phyloP scores from a whole-genome alignment of 805 yeast species.

The Pichia nanzhaoensis region DNA sequence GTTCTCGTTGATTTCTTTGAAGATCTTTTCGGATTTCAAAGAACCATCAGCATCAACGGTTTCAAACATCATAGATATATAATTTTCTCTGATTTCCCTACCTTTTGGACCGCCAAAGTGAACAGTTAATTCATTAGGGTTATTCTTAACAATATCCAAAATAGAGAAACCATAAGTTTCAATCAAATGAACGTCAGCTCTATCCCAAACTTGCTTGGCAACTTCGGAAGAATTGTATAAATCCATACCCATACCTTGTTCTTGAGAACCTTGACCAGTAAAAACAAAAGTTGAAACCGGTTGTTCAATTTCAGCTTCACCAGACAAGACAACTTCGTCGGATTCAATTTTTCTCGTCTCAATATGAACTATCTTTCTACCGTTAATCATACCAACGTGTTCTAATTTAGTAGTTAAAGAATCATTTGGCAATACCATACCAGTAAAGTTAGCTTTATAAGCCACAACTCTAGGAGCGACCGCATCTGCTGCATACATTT shows the following conservation, averaged over 20 bases:
- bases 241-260: constrained; percentile 99
- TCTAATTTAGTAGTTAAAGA: constrained; percentile 79
- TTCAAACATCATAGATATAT: constrained; percentile 96
- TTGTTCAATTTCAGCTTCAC: constrained; percentile 98
- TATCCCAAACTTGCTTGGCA: constrained; percentile 95
- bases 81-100: constrained; percentile 88
- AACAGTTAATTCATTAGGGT: constrained; percentile 91
- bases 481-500: constrained; percentile 97
- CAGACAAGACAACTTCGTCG: constrained; percentile 69
- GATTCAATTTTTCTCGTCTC: constrained; percentile 81
- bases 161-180: constrained; percentile 96
- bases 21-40: constrained; percentile 86
- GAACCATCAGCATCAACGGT: constrained; percentile 80
- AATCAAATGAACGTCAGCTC: constrained; percentile 91
- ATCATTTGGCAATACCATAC: constrained; percentile 97
- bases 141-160: constrained; percentile 88
- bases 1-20: constrained; percentile 78
- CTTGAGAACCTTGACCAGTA: constrained; percentile 99
- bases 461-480: constrained; percentile 95
- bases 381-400: constrained; percentile 98
- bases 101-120: constrained; percentile 99
- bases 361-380: constrained; percentile 93
- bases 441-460: constrained; percentile 82
- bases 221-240: constrained; percentile 84
- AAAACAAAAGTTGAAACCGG: constrained; percentile 95